Evolutionary conservation across 768 basidiomycete species (phyloP), one percentile per base, ranked within the genome.

Genomic region (Tulasnella sp.): DNA sequence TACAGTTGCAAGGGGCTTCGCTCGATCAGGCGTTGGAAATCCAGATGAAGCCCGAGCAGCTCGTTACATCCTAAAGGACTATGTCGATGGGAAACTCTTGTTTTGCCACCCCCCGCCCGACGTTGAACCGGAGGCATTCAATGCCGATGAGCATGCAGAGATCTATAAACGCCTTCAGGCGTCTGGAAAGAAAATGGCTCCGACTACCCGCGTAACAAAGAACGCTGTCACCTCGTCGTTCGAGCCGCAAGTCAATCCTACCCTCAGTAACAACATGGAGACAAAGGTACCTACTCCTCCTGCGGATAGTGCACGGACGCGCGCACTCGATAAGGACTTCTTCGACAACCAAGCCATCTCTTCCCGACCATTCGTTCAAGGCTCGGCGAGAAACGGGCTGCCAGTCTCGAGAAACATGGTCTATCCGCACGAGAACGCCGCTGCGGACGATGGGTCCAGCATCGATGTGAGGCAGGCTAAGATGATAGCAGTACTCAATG

Each of bases 1-100:
- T 67, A 24, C 63, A 99, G 96, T 98, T 67, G 95, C 83, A 27
- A 78, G 95, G 65, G 96, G 96, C 32, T 96, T 87, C 71, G 88
- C 84, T 68, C 83, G 95, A 41, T 83, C 93, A 0, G 91, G 95
- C 0, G 91, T 94, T 74, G 96, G 96, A 44, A 96, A 94, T 72
- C 94, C 95, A 9, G 96, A 99, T 68, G 93, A 97, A 68, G 91
- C 96, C 29, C 85, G 92, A 53, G 82, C 96, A 0, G 90, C 95
- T 15, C 83, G 96, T 61, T 86, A 86, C 68, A 77, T 99, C 58
- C 78, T 99, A 51, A 99, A 99, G 71, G 96, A 99, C 73, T 99
- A 94, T 68, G 93, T 98, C 62, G 93, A 87, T 65, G 96, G 88
- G 24, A 92, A 90, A 66, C 77, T 99, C 0, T 77, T 98, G 8